Evolutionary conservation across 768 basidiomycete genomes (phyloP).

Genomic region (Ramaria sp.): DNA sequence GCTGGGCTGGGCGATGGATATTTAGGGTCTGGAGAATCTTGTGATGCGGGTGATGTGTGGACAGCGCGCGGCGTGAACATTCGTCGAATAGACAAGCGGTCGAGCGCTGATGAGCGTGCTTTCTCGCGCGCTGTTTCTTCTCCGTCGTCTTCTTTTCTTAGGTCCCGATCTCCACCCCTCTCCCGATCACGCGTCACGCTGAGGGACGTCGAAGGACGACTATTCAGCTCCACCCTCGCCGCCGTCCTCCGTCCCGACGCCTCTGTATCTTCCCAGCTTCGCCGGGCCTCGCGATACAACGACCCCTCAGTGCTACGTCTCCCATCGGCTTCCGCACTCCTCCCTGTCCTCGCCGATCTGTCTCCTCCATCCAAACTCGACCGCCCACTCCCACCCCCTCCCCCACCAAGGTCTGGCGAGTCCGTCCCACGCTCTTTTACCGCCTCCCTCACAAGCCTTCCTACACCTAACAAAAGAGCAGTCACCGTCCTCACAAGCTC

Average conservation of each 20-base stretch:
- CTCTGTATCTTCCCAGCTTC: constrained; percentile 33
- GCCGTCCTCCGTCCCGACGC: constrained; percentile 10
- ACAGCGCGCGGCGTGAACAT: constrained; percentile 39
- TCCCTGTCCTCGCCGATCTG: constrained; percentile 18
- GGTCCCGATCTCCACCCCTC: not conserved
- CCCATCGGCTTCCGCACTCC: constrained; percentile 30
- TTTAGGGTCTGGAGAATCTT: constrained; percentile 21
- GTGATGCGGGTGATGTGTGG: not conserved
- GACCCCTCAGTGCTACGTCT: constrained; percentile 2
- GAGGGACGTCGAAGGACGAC: constrained; percentile 6
- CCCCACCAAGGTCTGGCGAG: constrained; percentile 29
- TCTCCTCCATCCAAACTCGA: constrained; percentile 36
- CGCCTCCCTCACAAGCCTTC: constrained; percentile 55
- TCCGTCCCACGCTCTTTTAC: constrained; percentile 25
- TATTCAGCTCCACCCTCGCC: not conserved
- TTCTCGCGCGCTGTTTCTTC: constrained; percentile 16
- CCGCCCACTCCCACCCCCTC: constrained; percentile 18
- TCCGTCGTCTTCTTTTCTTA: constrained; percentile 5
- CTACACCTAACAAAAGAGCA: constrained; percentile 64
- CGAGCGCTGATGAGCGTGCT: constrained; percentile 15
- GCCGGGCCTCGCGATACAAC: constrained; percentile 23
- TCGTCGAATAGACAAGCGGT: constrained; percentile 32
- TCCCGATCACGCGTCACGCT: constrained; percentile 3
- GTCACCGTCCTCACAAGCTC: constrained; percentile 72
- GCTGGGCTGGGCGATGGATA: constrained; percentile 34